Evolutionary conservation across 306 rosid genomes (phyloP), one percentile per base, ranked within the genome.

Genomic region (Sicyos baderoa): DNA sequence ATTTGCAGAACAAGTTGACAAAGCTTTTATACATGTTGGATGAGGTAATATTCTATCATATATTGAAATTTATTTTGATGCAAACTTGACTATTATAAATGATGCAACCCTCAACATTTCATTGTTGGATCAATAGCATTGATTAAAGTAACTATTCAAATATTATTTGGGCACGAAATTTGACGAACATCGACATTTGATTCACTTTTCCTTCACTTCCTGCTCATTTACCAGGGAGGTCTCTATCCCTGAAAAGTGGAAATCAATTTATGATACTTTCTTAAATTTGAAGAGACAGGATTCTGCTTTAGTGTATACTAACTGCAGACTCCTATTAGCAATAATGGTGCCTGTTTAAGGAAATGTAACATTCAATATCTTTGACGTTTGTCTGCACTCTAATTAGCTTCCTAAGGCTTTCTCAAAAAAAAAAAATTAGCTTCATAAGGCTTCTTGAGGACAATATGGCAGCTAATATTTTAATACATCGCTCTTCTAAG

Each of bases 21-120:
- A 89, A 85, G 78, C 89, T 89, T 54, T 56, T 87, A 49, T 83
- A 91, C n/a, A 89, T 89, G 87, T 74, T 80, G 76, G 96, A 86
- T 48, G 93, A 89, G 96, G 93, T 89, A 85, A 60, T 51, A 54
- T 72, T 54, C 37, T 53, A 0, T 25, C 40, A 27, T 40, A 25
- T 56, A 8, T 47, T 27, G 37, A 32, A 2, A 32, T 32, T 32
- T 32, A 32, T 32, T 32, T 32, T 32, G 37, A 32, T 32, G 37
- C 4, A 5, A 32, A 32, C 37, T 32, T 32, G 37, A 32, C 37
- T 32, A 32, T 32, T 32, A 32, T 32, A 32, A 32, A 32, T 32
- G 37, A 32, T 32, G 37, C 37, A 32, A 32, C 5, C 37, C 37
- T 32, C 37, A 32, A 32, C 5, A 32, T 32, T 32, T 32, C 37